Conservation (phyloP, 371 early-diverging fungal species). For the Dinochytrium kinnereticum region DNA sequence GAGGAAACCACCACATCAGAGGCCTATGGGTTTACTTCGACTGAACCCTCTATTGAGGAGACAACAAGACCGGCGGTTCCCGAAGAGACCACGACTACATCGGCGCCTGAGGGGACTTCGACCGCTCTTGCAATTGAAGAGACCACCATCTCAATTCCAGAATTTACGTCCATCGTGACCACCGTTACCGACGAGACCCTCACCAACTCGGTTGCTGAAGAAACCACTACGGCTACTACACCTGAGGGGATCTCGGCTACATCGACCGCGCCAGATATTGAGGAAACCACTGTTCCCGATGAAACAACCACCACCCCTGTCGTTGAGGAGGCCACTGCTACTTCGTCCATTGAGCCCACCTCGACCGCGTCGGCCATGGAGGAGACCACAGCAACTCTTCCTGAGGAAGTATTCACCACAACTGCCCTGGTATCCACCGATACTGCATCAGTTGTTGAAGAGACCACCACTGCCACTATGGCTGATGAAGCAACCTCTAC, state of each 20-base stretch:
- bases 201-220: neutral
- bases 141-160: neutral
- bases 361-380: neutral
- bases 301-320: neutral
- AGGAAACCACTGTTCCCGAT: slow-evolving; percentile 6
- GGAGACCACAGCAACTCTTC: neutral
- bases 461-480: slow-evolving; percentile 3
- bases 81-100: too few relatives aligned
- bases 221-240: neutral
- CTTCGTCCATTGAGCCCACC: neutral
- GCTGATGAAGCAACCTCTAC: neutral
- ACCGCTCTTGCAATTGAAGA: neutral
- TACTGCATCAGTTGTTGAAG: neutral
- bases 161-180: neutral
- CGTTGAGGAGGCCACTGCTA: neutral
- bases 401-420: neutral
- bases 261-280: neutral
- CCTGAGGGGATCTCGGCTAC: neutral
- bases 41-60: too few relatives aligned
- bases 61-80: too few relatives aligned
- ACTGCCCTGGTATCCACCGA: neutral
- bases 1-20: too few relatives aligned
- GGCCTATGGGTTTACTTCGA: too few relatives aligned
- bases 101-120: too few relatives aligned
- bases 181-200: neutral